Evolutionary conservation across 305 asterid species (phyloP).

Genomic region (Ilex paraguariensis): DNA sequence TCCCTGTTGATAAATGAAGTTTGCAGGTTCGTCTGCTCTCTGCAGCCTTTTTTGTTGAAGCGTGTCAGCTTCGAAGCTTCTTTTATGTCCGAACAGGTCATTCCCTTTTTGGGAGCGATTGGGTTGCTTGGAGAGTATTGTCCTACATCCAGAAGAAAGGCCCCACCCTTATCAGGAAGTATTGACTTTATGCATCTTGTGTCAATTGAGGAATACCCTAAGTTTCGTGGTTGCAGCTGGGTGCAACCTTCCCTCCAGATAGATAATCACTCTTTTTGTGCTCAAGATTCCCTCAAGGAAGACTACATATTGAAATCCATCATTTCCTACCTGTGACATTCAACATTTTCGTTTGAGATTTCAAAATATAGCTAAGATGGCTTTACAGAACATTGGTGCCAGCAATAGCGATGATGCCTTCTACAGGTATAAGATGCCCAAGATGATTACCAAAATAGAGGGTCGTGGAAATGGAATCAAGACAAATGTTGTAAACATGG

Average conservation of each 20-base stretch:
- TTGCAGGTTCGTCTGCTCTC: slow-evolving; percentile 7
- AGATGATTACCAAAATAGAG: slow-evolving; percentile 39
- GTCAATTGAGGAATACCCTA: slow-evolving; percentile 15
- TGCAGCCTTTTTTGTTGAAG: slow-evolving; percentile 17
- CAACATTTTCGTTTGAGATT: background rate
- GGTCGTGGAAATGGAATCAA: slow-evolving; percentile 50
- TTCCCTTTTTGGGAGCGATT: slow-evolving; percentile 23
- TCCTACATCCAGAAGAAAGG: slow-evolving; percentile 34
- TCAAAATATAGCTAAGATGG: slow-evolving; percentile 23
- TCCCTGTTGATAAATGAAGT: slow-evolving; percentile 2
- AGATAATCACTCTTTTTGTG: slow-evolving; percentile 16
- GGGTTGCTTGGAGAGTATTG: slow-evolving; percentile 47
- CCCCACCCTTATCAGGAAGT: slow-evolving; percentile 13
- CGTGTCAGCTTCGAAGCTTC: slow-evolving; percentile 21
- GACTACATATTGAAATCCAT: background rate
- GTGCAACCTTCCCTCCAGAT: slow-evolving; percentile 13
- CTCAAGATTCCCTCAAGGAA: slow-evolving; percentile 15
- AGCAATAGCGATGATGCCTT: slow-evolving; percentile 48
- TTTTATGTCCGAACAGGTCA: slow-evolving; percentile 46
- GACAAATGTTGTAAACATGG: slow-evolving; percentile 43
- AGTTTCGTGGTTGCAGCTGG: slow-evolving; percentile 23
- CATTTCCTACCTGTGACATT: slow-evolving; percentile 16
- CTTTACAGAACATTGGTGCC: slow-evolving; percentile 40
- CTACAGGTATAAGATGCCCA: slow-evolving; percentile 48
- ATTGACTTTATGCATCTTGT: slow-evolving; percentile 37